A percentile compares a stretch with the other conserved stretches of the same genome.
These are phyloP conservation scores for Pythium biforme DNA, from an alignment of 352 stramenopile genomes.

Conservation along the genomic window DNA sequence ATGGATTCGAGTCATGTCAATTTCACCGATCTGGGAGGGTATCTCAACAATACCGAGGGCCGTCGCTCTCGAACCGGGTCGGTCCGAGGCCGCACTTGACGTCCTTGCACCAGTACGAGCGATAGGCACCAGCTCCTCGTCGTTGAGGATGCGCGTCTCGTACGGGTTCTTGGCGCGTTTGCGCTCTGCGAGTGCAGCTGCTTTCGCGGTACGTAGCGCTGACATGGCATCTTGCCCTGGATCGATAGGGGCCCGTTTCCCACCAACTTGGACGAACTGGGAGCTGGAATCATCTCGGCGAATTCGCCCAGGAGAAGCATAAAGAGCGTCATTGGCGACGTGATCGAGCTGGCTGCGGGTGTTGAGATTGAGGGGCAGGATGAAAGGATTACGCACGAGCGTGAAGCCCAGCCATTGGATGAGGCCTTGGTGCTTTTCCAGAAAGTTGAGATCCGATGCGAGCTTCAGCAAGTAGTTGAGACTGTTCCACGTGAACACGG, in stretches of 20 bases:
- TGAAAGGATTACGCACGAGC: constrained; percentile 86
- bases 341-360: constrained; percentile 34
- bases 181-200: constrained; percentile 45
- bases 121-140: constrained; percentile 69
- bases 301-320: not conserved
- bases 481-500: constrained; percentile 84
- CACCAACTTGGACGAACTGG: constrained; percentile 59
- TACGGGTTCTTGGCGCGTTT: constrained; percentile 77
- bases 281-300: constrained; percentile 27
- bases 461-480: constrained; percentile 93
- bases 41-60: constrained; percentile 24
- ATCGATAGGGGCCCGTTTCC: constrained; percentile 36
- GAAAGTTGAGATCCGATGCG: constrained; percentile 87
- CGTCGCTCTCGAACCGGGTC: not conserved
- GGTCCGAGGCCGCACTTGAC: constrained; percentile 3
- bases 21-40: constrained; percentile 77
- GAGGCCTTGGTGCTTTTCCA: constrained; percentile 77
- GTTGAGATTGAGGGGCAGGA: constrained; percentile 82
- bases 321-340: not conserved
- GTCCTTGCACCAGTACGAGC: constrained; percentile 15
- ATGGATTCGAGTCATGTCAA: constrained; percentile 80
- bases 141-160: constrained; percentile 82
- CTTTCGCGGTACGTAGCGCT: constrained; percentile 20
- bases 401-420: constrained; percentile 85
- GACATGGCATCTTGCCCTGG: constrained; percentile 12